A percentile compares a stretch with the other conserved stretches of the same genome.
phyloP scores from a whole-genome alignment of 768 basidiomycete species.

The Macrolepiota fuliginosa region DNA sequence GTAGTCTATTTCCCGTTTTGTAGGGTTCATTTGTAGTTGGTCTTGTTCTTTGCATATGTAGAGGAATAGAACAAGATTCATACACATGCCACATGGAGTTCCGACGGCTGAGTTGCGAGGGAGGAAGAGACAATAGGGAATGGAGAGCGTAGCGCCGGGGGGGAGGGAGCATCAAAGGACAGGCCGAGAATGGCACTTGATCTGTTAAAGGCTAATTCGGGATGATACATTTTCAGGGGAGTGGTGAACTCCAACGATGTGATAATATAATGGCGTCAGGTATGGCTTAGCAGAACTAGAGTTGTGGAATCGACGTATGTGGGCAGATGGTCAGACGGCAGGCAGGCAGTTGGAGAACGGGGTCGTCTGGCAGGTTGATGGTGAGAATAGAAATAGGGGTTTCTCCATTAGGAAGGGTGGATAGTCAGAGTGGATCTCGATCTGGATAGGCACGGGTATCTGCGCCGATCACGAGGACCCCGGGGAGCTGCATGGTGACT shows the following conservation, averaged over 20 bases:
- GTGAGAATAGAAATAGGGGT: background rate
- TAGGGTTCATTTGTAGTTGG: background rate
- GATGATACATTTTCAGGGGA: background rate
- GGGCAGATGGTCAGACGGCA: background rate
- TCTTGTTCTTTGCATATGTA: background rate
- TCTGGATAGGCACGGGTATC: constrained; percentile 23
- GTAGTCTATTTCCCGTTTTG: constrained; percentile 1
- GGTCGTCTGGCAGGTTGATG: background rate
- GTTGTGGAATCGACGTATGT: background rate
- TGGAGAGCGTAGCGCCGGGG: background rate
- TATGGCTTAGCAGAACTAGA: background rate
- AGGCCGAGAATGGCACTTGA: background rate
- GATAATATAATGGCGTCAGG: background rate
- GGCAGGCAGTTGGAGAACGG: background rate
- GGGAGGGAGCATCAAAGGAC: background rate
- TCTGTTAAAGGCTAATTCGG: background rate
- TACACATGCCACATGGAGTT: constrained; percentile 4
- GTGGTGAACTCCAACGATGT: background rate
- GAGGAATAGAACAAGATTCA: background rate
- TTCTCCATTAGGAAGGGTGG: constrained; percentile 5
- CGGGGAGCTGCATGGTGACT: constrained; percentile 16
- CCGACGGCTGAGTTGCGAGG: background rate
- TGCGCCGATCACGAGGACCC: constrained; percentile 26
- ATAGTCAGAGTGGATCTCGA: constrained; percentile 9
- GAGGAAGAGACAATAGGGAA: constrained; percentile 4